Percentiles rank a stretch among this genome's conserved stretches.
These are phyloP conservation scores for Aspergillus funiculosus DNA, from an alignment of 495 filamentous ascomycete genomes.

Conservation along the genomic window DNA sequence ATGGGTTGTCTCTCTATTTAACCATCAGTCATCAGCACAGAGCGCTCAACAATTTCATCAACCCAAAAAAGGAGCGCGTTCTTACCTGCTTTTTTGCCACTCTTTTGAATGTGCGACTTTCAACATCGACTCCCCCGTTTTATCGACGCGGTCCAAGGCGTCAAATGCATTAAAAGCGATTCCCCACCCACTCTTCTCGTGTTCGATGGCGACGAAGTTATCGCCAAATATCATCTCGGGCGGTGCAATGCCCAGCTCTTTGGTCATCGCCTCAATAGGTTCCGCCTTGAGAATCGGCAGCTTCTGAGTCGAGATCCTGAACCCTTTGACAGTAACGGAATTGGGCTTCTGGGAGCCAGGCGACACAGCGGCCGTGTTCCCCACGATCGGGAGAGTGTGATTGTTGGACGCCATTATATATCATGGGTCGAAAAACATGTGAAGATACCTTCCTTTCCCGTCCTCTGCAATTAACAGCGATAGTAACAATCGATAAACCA, in stretches of 20 bases:
- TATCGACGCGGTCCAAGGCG: conserved; percentile 85
- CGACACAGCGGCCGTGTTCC: conserved; percentile 21
- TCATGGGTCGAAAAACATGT: no score
- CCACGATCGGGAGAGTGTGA: background rate
- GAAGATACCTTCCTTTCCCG: no score
- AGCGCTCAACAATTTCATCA: background rate
- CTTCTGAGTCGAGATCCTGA: conserved; percentile 72
- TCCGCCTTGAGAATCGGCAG: conserved; percentile 86
- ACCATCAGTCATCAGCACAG: conserved; percentile 18
- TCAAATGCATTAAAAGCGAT: conserved; percentile 78
- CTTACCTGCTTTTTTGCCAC: conserved; percentile 75
- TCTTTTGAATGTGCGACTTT: conserved; percentile 86
- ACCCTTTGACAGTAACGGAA: conserved; percentile 49
- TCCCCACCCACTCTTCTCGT: conserved; percentile 62
- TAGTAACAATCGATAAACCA: background rate
- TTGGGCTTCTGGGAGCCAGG: conserved; percentile 29
- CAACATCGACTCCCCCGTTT: conserved; percentile 83
- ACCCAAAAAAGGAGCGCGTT: background rate
- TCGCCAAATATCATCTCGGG: conserved; percentile 99
- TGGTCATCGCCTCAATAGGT: conserved; percentile 81
- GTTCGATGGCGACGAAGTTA: conserved; percentile 71
- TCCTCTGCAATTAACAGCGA: background rate
- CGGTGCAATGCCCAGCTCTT: conserved; percentile 71
- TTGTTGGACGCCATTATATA: conserved; percentile 9
- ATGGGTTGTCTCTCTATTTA: conserved; percentile 65